phyloP scores from a whole-genome alignment of 306 rosid genomes.

The Mimosa pudica region DNA sequence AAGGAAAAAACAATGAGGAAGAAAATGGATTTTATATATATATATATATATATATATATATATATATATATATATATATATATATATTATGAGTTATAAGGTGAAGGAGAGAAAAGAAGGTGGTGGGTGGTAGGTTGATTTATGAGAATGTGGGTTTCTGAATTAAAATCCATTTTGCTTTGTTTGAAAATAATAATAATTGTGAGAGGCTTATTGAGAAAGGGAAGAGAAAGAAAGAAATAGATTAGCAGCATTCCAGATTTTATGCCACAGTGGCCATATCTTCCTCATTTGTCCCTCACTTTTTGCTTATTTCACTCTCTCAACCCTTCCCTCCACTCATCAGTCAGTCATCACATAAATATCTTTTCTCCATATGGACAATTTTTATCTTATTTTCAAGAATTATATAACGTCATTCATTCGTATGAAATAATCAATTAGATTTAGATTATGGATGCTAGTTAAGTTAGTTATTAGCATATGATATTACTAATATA shows the following conservation, averaged over 20 bases:
- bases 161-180: conserved; percentile 13
- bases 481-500: no score
- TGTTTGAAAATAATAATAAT: conserved; percentile 31
- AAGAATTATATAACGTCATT: no score
- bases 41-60: no score
- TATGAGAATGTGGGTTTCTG: neutral
- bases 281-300: conserved; percentile 37
- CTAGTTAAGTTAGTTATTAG: no score
- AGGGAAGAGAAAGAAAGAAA: conserved; percentile 35
- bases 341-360: neutral
- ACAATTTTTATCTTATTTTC: no score
- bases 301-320: conserved; percentile 30
- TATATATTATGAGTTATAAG: conserved; percentile 5
- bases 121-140: conserved; percentile 13
- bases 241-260: conserved; percentile 38
- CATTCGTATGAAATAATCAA: no score
- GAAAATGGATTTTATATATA: conserved; percentile 23
- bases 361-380: neutral
- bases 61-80: no score
- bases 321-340: conserved; percentile 10
- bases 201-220: conserved; percentile 38
- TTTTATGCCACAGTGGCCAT: conserved; percentile 19
- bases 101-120: neutral
- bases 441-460: no score
- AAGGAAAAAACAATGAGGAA: conserved; percentile 3